phyloP scores from a whole-genome alignment of 768 basidiomycete genomes.

The Rhodotorula babjevae region DNA sequence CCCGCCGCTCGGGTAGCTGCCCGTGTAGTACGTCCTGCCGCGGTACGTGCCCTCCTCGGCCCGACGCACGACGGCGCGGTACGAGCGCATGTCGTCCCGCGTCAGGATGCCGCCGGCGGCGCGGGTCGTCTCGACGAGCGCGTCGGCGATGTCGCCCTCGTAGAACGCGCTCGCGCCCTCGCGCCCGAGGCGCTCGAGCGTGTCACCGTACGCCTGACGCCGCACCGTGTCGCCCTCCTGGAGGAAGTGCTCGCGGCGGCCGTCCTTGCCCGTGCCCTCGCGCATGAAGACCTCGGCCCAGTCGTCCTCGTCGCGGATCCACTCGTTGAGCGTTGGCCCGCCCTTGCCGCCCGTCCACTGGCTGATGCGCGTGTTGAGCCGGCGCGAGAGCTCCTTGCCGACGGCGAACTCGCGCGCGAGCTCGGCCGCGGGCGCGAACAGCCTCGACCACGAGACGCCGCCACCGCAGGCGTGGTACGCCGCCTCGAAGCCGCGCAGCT shows the following conservation, averaged over 20 bases:
- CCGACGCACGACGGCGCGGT: slow-evolving; percentile 62
- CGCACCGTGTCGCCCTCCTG: slow-evolving; percentile 69
- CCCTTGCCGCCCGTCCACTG: not conserved
- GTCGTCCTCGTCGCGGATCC: slow-evolving; percentile 59
- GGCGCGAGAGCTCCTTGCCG: slow-evolving; percentile 65
- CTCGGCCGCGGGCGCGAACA: slow-evolving; percentile 68
- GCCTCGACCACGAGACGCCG: slow-evolving; percentile 65
- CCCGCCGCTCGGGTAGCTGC: slow-evolving; percentile 76
- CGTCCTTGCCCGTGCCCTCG: slow-evolving; percentile 54
- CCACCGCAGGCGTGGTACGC: slow-evolving; percentile 76
- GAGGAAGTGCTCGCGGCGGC: slow-evolving; percentile 51
- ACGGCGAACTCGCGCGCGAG: slow-evolving; percentile 59
- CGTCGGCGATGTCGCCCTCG: slow-evolving; percentile 68
- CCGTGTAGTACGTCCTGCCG: slow-evolving; percentile 73
- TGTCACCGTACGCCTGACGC: slow-evolving; percentile 69
- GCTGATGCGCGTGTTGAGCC: slow-evolving; percentile 58
- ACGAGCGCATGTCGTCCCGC: slow-evolving; percentile 66
- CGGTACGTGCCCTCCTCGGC: slow-evolving; percentile 75
- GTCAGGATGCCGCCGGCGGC: slow-evolving; percentile 74
- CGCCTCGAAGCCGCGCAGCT: slow-evolving; percentile 77
- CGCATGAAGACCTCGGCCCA: slow-evolving; percentile 76
- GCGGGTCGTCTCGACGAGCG: slow-evolving; percentile 65
- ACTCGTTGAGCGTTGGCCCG: slow-evolving; percentile 34
- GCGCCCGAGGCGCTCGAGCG: slow-evolving; percentile 66
- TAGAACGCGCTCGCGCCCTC: slow-evolving; percentile 81